Conservation (phyloP, 805 yeast species). For the Suhomyces prunicola region DNA sequence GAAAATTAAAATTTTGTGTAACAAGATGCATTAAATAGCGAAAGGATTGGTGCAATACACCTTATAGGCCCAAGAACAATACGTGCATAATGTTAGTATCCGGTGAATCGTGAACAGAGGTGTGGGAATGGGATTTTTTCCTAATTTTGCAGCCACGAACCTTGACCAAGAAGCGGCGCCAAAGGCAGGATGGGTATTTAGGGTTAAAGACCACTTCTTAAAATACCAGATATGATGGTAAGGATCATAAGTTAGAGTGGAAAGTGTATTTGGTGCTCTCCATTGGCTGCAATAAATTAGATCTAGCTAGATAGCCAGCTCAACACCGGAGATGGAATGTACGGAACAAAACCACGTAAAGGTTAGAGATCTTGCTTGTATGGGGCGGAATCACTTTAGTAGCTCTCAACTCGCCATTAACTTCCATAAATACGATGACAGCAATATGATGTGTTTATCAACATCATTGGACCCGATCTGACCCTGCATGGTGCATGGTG, state of each 20-base stretch:
- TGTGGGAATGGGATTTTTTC: background rate
- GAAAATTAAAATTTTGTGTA: conserved; percentile 13
- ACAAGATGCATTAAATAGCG: background rate
- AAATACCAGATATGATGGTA: background rate
- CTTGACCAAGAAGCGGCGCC: background rate
- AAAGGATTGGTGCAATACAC: background rate
- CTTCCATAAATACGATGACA: no score
- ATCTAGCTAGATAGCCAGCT: no score
- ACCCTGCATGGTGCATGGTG: background rate
- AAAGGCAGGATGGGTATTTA: background rate
- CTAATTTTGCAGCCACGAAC: background rate
- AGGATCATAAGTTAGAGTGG: background rate
- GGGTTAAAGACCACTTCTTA: background rate
- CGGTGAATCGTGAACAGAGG: no score
- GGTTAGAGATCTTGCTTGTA: no score
- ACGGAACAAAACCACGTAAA: background rate
- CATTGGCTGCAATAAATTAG: background rate
- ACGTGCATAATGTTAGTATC: background rate
- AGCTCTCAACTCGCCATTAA: no score
- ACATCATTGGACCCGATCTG: background rate
- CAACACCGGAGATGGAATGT: no score
- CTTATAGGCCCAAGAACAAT: background rate
- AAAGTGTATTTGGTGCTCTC: background rate
- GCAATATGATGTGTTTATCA: no score
- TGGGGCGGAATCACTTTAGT: no score